Evolutionary conservation across 768 basidiomycete genomes (phyloP).

Genomic region (Clavaria fumosa): DNA sequence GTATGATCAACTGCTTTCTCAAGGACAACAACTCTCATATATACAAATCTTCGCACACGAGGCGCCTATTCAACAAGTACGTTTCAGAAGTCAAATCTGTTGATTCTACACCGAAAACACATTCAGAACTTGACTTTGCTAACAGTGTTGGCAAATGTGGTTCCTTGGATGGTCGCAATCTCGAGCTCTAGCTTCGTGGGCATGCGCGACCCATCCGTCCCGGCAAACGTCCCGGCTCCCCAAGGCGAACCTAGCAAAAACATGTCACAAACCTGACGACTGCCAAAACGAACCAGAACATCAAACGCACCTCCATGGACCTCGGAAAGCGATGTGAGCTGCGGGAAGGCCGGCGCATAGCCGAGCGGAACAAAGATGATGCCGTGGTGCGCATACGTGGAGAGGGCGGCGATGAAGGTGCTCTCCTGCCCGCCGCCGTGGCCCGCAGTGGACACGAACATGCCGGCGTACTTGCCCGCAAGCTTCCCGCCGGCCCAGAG

Average conservation of each 20-base stretch:
- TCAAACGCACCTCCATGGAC: slow-evolving; percentile 43
- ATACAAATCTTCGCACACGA: too few species aligned
- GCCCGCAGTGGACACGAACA: slow-evolving; percentile 61
- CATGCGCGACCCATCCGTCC: slow-evolving; percentile 28
- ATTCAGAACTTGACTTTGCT: slow-evolving; percentile 24
- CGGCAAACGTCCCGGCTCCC: slow-evolving; percentile 57
- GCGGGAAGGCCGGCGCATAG: slow-evolving; percentile 33
- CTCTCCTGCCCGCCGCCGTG: slow-evolving; percentile 71
- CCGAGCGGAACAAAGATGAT: slow-evolving; percentile 61
- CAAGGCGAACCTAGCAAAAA: slow-evolving; percentile 44
- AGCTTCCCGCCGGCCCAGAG: slow-evolving; percentile 48
- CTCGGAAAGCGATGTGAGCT: slow-evolving; percentile 27
- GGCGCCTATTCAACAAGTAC: too few species aligned
- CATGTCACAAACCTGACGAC: not conserved
- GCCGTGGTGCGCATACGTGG: slow-evolving; percentile 57
- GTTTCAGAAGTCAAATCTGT: too few species aligned
- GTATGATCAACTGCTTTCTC: too few species aligned
- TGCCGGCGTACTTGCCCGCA: slow-evolving; percentile 57
- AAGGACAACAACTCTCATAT: too few species aligned
- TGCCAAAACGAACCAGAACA: slow-evolving; percentile 1
- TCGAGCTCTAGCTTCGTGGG: slow-evolving; percentile 35
- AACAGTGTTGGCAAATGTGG: slow-evolving; percentile 32
- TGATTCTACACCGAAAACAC: too few species aligned
- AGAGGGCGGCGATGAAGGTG: slow-evolving; percentile 35
- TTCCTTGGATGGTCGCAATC: slow-evolving; percentile 37